phyloP scores from a whole-genome alignment of 345 rosid genomes.

The Microthlaspi erraticum region DNA sequence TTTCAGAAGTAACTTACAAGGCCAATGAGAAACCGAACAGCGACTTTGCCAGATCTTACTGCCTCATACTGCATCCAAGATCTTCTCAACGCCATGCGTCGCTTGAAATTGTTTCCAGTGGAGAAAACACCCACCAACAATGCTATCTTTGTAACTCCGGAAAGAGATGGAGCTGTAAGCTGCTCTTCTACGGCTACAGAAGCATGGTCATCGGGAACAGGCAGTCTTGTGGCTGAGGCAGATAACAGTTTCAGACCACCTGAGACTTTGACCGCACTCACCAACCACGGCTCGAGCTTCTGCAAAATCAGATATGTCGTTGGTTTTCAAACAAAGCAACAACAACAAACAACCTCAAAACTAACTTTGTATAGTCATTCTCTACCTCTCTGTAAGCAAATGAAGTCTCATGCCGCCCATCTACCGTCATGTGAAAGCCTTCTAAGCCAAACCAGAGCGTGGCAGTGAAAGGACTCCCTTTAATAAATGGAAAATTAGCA shows the following conservation, averaged over 20 bases:
- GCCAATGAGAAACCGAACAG: conserved; percentile 87
- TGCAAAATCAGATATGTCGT: conserved; percentile 41
- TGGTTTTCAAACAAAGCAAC: conserved; percentile 7
- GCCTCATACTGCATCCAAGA: conserved; percentile 89
- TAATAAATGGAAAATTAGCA: conserved; percentile 74
- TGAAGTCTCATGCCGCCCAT: conserved; percentile 88
- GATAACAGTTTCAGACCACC: conserved; percentile 70
- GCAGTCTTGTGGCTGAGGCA: conserved; percentile 72
- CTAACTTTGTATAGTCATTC: conserved; percentile 29
- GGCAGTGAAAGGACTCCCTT: conserved; percentile 75
- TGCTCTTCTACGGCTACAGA: conserved; percentile 61
- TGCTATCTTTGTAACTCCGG: conserved; percentile 53
- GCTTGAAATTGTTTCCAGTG: conserved; percentile 84
- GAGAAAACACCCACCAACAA: conserved; percentile 88
- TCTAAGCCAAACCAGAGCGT: conserved; percentile 80
- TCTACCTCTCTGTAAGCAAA: conserved; percentile 80
- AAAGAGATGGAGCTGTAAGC: conserved; percentile 68
- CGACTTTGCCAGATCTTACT: conserved; percentile 74
- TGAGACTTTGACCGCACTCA: conserved; percentile 59
- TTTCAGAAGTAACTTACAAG: conserved; percentile 64
- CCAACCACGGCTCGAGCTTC: conserved; percentile 89
- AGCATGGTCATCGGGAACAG: conserved; percentile 69
- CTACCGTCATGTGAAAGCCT: conserved; percentile 91
- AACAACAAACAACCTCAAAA: conserved; percentile 19
- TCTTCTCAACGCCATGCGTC: conserved; percentile 91